Conservation (phyloP, 2,329 filamentous ascomycete species). For the Sarocladium brachiariae region DNA sequence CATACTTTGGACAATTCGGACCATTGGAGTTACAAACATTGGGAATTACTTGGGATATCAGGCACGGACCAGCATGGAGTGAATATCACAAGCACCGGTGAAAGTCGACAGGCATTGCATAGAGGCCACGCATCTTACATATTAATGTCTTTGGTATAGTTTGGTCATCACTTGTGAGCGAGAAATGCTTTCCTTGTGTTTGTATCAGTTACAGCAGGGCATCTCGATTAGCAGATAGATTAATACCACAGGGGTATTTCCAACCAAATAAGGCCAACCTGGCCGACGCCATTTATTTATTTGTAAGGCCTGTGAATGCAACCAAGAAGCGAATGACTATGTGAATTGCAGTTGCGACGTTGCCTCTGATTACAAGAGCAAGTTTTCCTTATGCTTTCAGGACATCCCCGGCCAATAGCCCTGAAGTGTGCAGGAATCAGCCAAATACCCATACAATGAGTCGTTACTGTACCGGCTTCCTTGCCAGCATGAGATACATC, state of each 20-base stretch:
- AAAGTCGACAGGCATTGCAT: not conserved
- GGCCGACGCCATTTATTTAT: too few relatives aligned
- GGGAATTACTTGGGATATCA: conserved; percentile 4
- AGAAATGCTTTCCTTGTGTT: not conserved
- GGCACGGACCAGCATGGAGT: not conserved
- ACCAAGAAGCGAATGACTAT: too few relatives aligned
- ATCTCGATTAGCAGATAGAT: not conserved
- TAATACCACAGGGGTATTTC: not conserved
- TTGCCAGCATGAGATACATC: conserved; percentile 94
- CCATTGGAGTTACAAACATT: conserved; percentile 6
- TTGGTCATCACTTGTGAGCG: not conserved
- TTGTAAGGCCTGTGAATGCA: too few relatives aligned
- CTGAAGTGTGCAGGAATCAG: too few relatives aligned
- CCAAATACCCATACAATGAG: too few relatives aligned
- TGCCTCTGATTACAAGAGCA: too few relatives aligned
- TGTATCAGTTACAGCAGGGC: conserved; percentile 2
- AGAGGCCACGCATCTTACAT: conserved; percentile 7
- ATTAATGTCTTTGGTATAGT: conserved; percentile 8
- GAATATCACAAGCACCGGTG: not conserved
- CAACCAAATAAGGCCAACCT: not conserved
- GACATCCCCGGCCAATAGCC: too few relatives aligned
- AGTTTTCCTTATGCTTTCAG: too few relatives aligned
- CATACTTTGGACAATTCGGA: conserved; percentile 6
- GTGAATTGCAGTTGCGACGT: too few relatives aligned
- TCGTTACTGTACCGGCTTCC: too few relatives aligned